These are phyloP conservation scores for Nemania abortiva DNA, from an alignment of 2,329 filamentous ascomycete genomes.

Conservation along the genomic window DNA sequence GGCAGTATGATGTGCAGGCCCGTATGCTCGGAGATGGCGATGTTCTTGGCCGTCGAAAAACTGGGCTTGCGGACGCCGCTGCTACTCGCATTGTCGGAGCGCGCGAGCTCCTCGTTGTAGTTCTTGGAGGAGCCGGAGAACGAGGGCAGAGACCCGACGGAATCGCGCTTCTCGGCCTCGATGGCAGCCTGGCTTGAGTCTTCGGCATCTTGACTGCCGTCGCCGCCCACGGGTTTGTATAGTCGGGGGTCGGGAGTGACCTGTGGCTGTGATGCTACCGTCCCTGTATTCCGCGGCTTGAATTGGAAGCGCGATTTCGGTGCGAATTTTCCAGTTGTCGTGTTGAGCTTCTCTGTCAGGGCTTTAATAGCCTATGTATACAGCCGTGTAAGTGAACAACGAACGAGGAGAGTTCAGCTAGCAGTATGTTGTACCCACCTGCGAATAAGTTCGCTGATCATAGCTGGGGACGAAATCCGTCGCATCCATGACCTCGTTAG, in stretches of 20 bases:
- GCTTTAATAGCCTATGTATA: constrained; percentile 85
- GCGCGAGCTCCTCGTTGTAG: constrained; percentile 69
- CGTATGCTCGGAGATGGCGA: constrained; percentile 75
- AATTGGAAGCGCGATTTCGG: constrained; percentile 89
- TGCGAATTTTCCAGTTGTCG: constrained; percentile 73
- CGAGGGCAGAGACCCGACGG: constrained; percentile 55
- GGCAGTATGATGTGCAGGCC: constrained; percentile 83
- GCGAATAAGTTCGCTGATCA: constrained; percentile 86
- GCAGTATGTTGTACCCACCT: constrained; percentile 62
- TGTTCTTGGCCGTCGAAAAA: constrained; percentile 70
- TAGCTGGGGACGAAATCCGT: constrained; percentile 86
- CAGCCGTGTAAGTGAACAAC: constrained; percentile 19
- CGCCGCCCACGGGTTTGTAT: constrained; percentile 39
- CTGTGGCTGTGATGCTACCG: constrained; percentile 59
- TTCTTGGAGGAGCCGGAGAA: constrained; percentile 55
- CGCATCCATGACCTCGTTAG: constrained; percentile 86
- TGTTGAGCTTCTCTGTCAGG: constrained; percentile 81
- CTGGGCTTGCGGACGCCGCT: constrained; percentile 67
- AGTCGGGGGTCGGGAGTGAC: constrained; percentile 53
- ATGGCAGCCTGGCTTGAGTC: constrained; percentile 11
- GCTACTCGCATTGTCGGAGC: constrained; percentile 43
- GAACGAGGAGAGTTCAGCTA: neutral
- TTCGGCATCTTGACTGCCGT: constrained; percentile 40
- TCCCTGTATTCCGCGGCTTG: constrained; percentile 70
- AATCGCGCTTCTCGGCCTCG: constrained; percentile 53